These are phyloP conservation scores for Silybum marianum DNA, from an alignment of 129 eudicot genomes.

Conservation along the genomic window DNA sequence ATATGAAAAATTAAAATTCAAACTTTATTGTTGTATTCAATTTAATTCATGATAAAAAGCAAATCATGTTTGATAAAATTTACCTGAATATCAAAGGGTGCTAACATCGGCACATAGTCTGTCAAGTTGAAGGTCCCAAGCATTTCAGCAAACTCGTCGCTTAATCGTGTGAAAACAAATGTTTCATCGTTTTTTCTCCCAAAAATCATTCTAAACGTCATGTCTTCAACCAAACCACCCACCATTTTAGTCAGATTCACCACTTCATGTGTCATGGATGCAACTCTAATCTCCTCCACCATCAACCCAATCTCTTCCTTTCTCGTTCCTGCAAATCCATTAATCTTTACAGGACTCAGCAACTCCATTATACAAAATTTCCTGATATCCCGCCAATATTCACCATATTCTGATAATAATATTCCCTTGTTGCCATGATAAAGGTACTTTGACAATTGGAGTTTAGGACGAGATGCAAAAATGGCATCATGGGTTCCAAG, in stretches of 20 bases:
- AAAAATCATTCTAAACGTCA: constrained; percentile 40
- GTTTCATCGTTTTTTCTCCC: constrained; percentile 32
- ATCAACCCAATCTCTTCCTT: constrained; percentile 22
- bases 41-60: too few relatives aligned
- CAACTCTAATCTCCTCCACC: background rate
- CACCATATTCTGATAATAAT: constrained; percentile 16
- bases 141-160: constrained; percentile 8
- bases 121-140: constrained; percentile 31
- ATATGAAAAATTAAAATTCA: too few relatives aligned
- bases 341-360: background rate
- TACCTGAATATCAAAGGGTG: constrained; percentile 41
- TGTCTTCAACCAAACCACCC: constrained; percentile 6
- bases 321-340: constrained; percentile 1
- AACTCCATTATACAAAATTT: constrained; percentile 30
- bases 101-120: constrained; percentile 37
- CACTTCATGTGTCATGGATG: background rate
- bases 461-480: constrained; percentile 29
- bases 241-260: constrained; percentile 16
- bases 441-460: background rate
- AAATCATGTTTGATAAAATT: too few relatives aligned
- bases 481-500: constrained; percentile 30
- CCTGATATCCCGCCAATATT: constrained; percentile 19
- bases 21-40: too few relatives aligned
- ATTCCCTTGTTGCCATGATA: constrained; percentile 22
- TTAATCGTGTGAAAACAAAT: constrained; percentile 17